Percentiles rank a stretch among this genome's conserved stretches.
Conservation (phyloP, 176 grass and related monocot genomes). For the Aegilops sharonensis region DNA sequence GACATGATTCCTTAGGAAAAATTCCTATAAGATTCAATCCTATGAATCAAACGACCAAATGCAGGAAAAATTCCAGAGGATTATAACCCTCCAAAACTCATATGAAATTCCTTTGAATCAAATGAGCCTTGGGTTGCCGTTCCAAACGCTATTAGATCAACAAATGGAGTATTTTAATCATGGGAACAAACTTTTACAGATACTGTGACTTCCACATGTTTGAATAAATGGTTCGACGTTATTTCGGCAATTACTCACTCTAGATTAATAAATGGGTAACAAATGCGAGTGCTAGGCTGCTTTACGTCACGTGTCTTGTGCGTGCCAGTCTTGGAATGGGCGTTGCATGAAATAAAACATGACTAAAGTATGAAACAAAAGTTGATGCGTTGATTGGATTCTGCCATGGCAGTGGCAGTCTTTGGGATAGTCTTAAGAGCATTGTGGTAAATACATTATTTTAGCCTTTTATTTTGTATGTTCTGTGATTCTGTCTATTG, state of each 20-base stretch:
- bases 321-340: not conserved
- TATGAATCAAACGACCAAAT: too few relatives aligned
- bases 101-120: too few relatives aligned
- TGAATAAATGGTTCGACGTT: not conserved
- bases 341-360: too few relatives aligned
- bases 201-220: not conserved
- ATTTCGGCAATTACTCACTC: not conserved
- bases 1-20: too few relatives aligned
- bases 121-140: not conserved
- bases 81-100: too few relatives aligned
- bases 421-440: not conserved
- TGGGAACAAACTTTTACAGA: not conserved
- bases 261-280: not conserved
- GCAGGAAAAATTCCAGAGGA: too few relatives aligned
- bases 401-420: not conserved
- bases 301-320: not conserved
- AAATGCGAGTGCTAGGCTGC: not conserved
- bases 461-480: not conserved
- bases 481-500: not conserved
- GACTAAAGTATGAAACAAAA: not conserved
- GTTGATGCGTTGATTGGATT: not conserved
- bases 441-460: not conserved
- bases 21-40: too few relatives aligned
- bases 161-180: not conserved
- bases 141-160: constrained; percentile 1